Conservation (phyloP, 352 stramenopile genomes). For the Globisporangium barbulae region DNA sequence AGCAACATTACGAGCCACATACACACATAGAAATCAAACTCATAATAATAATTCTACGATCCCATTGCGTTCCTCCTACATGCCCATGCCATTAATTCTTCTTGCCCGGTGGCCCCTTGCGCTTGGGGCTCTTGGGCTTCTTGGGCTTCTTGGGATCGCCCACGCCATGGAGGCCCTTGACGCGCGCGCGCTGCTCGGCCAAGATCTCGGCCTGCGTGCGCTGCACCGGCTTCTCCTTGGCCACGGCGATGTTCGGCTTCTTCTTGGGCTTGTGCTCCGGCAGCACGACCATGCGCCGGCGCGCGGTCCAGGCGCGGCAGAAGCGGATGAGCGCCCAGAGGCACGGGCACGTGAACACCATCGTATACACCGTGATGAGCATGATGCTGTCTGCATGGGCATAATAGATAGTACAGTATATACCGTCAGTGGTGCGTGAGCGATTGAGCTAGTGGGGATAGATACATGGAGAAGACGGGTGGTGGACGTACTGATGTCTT, state of each 20-base stretch:
- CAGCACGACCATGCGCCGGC: constrained; percentile 54
- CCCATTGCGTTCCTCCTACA: no score
- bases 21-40: not conserved
- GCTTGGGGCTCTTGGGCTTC: constrained; percentile 62
- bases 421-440: not conserved
- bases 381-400: constrained; percentile 55
- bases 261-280: constrained; percentile 73
- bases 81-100: constrained; percentile 18
- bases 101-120: constrained; percentile 58
- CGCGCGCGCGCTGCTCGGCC: constrained; percentile 62
- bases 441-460: not conserved
- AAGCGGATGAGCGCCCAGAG: constrained; percentile 79
- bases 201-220: constrained; percentile 82
- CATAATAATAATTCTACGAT: not conserved
- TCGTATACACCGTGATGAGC: constrained; percentile 72
- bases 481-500: constrained; percentile 45
- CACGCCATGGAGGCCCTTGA: constrained; percentile 60
- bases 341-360: constrained; percentile 82
- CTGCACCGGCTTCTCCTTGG: constrained; percentile 50
- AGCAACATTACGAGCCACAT: not conserved
- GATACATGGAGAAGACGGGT: not conserved
- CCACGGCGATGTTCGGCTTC: constrained; percentile 64
- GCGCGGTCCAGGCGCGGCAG: constrained; percentile 54
- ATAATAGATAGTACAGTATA: not conserved
- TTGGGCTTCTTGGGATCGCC: constrained; percentile 51